phyloP scores from a whole-genome alignment of 2,329 filamentous ascomycete genomes.

The Fusarium citri region DNA sequence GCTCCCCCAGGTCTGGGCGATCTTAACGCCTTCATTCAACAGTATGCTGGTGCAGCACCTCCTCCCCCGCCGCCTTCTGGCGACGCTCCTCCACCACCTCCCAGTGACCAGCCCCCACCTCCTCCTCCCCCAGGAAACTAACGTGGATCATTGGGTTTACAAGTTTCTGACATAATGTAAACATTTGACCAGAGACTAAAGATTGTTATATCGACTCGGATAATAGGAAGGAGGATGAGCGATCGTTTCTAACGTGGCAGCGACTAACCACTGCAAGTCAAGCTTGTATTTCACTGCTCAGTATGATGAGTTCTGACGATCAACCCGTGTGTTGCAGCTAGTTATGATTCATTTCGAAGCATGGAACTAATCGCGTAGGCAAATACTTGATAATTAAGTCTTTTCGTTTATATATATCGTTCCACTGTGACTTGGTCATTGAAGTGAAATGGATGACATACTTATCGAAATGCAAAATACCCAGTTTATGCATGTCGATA shows the following conservation, averaged over 20 bases:
- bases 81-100: conserved; percentile 70
- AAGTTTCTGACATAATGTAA: conserved; percentile 23
- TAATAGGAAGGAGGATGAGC: conserved; percentile 5
- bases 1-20: conserved; percentile 68
- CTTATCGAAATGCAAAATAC: conserved; percentile 12
- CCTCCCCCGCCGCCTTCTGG: conserved; percentile 71
- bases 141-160: conserved; percentile 7
- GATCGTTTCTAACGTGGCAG: conserved; percentile 33
- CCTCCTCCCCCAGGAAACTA: conserved; percentile 65
- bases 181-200: conserved; percentile 4
- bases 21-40: conserved; percentile 74
- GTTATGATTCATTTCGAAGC: conserved; percentile 25
- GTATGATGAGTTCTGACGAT: conserved; percentile 14
- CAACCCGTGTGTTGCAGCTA: conserved; percentile 21
- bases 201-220: conserved; percentile 9
- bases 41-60: conserved; percentile 66
- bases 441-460: neutral
- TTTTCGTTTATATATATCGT: conserved; percentile 16
- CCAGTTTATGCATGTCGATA: conserved; percentile 29
- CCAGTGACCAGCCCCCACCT: conserved; percentile 71
- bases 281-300: conserved; percentile 18
- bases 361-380: conserved; percentile 46
- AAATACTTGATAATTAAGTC: conserved; percentile 36
- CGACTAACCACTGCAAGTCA: conserved; percentile 35
- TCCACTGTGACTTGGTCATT: neutral